Percentiles rank a stretch among this genome's conserved stretches.
These are phyloP conservation scores for Camillea tinctor DNA, from an alignment of 2,329 filamentous ascomycete species.

Conservation along the genomic window DNA sequence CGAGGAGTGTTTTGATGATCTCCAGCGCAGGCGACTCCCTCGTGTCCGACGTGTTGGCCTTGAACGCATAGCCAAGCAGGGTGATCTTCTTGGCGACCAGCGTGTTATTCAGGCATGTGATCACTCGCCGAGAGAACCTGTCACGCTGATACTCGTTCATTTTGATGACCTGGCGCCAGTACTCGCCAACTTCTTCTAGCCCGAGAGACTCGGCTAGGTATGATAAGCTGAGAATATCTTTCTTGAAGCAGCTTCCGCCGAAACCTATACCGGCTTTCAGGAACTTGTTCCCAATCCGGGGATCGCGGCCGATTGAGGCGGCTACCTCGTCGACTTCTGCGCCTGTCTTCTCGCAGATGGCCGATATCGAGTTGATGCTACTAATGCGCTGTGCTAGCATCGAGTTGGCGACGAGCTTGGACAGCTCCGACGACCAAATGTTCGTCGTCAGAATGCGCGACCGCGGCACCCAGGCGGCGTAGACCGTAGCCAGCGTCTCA, in stretches of 20 bases:
- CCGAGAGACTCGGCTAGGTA: slow-evolving; percentile 71
- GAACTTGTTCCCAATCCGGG: slow-evolving; percentile 70
- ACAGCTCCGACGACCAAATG: slow-evolving; percentile 74
- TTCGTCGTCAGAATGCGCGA: slow-evolving; percentile 70
- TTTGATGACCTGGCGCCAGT: slow-evolving; percentile 71
- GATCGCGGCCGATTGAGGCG: slow-evolving; percentile 65
- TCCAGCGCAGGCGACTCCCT: slow-evolving; percentile 69
- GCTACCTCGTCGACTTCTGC: slow-evolving; percentile 75
- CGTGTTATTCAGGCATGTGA: slow-evolving; percentile 66
- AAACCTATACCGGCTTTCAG: slow-evolving; percentile 75
- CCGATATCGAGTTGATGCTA: slow-evolving; percentile 79
- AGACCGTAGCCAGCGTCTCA: slow-evolving; percentile 61
- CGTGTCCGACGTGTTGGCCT: slow-evolving; percentile 76
- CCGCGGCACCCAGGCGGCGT: slow-evolving; percentile 68
- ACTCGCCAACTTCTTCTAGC: slow-evolving; percentile 69
- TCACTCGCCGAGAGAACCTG: slow-evolving; percentile 65
- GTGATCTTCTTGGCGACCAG: slow-evolving; percentile 69
- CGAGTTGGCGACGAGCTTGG: slow-evolving; percentile 77
- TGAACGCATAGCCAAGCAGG: slow-evolving; percentile 75
- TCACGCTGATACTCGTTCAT: slow-evolving; percentile 76
- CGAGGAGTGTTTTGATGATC: slow-evolving; percentile 63
- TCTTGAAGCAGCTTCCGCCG: slow-evolving; percentile 79
- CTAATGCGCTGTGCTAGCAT: slow-evolving; percentile 79
- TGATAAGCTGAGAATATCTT: slow-evolving; percentile 71
- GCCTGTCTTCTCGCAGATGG: slow-evolving; percentile 73